Evolutionary conservation across 1,284 basidiomycete genomes (phyloP).

Genomic region (Rhodotorula glutinis): DNA sequence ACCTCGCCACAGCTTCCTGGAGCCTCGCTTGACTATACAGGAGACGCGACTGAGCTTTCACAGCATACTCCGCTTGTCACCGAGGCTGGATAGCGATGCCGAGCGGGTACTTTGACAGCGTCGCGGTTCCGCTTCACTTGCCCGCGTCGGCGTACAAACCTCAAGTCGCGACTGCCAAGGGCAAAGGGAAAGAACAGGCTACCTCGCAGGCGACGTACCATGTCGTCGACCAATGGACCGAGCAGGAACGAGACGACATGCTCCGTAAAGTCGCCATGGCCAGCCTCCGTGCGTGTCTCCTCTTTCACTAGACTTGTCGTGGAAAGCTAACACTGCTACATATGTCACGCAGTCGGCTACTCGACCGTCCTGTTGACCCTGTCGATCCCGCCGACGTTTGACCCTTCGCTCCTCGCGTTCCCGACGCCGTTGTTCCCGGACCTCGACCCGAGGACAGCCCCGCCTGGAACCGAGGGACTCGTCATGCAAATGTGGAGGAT

Average conservation of each 20-base stretch:
- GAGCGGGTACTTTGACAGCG: conserved; percentile 35
- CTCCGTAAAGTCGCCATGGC: conserved; percentile 30
- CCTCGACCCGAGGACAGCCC: conserved; percentile 37
- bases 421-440: conserved; percentile 37
- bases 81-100: no score
- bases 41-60: no score
- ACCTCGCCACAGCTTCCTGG: no score
- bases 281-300: conserved; percentile 15
- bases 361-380: conserved; percentile 38
- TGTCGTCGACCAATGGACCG: conserved; percentile 29
- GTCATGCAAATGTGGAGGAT: conserved; percentile 38
- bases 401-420: conserved; percentile 33
- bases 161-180: not conserved
- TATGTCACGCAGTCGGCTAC: conserved; percentile 30
- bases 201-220: conserved; percentile 15
- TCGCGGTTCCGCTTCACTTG: conserved; percentile 34
- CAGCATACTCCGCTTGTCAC: no score
- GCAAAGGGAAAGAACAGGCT: conserved; percentile 25
- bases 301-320: no score
- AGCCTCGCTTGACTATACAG: no score
- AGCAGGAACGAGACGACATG: conserved; percentile 20
- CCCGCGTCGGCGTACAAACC: conserved; percentile 13
- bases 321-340: no score
- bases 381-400: conserved; percentile 24
- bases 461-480: conserved; percentile 19